Conservation (phyloP, 2,329 filamentous ascomycete species). For the Cyphellophora europaea region DNA sequence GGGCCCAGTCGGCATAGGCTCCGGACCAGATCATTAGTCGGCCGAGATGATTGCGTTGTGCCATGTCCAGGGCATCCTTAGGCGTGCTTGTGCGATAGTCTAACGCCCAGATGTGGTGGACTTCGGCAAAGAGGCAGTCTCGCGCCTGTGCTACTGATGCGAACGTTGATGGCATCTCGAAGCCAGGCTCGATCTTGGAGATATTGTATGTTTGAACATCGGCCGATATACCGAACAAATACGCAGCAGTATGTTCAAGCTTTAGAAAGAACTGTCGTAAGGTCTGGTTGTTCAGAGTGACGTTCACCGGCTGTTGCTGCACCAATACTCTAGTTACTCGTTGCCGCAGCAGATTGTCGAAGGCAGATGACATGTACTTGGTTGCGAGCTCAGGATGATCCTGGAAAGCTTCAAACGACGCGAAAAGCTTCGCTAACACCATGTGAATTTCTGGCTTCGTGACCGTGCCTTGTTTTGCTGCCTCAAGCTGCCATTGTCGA, state of each 20-base stretch:
- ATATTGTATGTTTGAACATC: not conserved
- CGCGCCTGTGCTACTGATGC: slow-evolving; percentile 13
- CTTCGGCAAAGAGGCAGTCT: slow-evolving; percentile 17
- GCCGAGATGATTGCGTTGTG: slow-evolving; percentile 15
- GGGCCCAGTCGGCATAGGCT: slow-evolving; percentile 16
- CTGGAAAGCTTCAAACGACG: slow-evolving; percentile 18
- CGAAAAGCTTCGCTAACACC: slow-evolving; percentile 14
- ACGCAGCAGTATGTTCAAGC: slow-evolving; percentile 9
- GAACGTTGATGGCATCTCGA: slow-evolving; percentile 13
- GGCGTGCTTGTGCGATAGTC: no score
- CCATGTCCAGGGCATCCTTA: slow-evolving; percentile 13
- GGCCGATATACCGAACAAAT: slow-evolving; percentile 12
- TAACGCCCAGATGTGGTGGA: slow-evolving; percentile 17
- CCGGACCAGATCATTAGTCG: slow-evolving; percentile 16
- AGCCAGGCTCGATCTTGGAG: slow-evolving; percentile 5
- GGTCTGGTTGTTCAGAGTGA: slow-evolving; percentile 15
- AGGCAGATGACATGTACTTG: slow-evolving; percentile 10
- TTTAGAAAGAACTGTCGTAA: slow-evolving; percentile 11
- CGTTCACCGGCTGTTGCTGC: slow-evolving; percentile 8
- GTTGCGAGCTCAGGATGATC: slow-evolving; percentile 12
- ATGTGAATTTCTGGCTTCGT: slow-evolving; percentile 19
- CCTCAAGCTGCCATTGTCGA: slow-evolving; percentile 8
- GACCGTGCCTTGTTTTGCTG: slow-evolving; percentile 8
- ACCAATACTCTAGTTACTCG: no score
- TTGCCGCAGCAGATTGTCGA: slow-evolving; percentile 14